These are phyloP conservation scores for Syzygium malaccense DNA, from an alignment of 441 rosid genomes.

Conservation along the genomic window DNA sequence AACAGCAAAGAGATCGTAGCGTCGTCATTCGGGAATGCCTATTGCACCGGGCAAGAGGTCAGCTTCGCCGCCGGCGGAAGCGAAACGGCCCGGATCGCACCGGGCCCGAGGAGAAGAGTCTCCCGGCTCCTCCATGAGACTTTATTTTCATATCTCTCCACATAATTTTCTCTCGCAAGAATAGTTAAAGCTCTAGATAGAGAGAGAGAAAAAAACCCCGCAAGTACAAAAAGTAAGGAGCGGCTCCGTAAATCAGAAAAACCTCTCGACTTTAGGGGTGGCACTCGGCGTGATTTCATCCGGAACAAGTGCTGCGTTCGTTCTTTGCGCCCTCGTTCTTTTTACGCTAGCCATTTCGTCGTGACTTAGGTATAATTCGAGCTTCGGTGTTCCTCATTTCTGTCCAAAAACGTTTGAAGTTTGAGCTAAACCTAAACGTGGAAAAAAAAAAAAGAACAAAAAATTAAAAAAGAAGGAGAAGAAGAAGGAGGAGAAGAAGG, in stretches of 20 bases:
- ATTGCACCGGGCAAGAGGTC: no score
- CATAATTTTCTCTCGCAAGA: no score
- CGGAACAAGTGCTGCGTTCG: not conserved
- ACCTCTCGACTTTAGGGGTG: not conserved
- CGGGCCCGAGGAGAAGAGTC: not conserved
- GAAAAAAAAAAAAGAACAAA: not conserved
- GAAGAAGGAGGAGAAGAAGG: not conserved
- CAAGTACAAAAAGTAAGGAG: not conserved
- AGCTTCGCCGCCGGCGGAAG: not conserved
- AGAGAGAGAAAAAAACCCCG: not conserved
- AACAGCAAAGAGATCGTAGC: no score
- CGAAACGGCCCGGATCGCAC: not conserved
- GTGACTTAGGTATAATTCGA: not conserved
- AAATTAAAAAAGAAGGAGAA: not conserved
- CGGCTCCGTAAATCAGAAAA: not conserved
- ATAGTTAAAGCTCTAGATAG: not conserved
- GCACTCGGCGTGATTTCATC: not conserved
- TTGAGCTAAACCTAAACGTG: not conserved
- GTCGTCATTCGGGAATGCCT: no score
- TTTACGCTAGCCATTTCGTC: fast-evolving
- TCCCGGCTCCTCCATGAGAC: not conserved
- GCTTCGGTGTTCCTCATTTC: not conserved
- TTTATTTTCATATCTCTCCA: not conserved
- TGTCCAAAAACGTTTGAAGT: not conserved
- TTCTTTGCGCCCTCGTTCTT: not conserved